phyloP scores from a whole-genome alignment of 495 filamentous ascomycete species.

The Talaromyces nanjingensis region DNA sequence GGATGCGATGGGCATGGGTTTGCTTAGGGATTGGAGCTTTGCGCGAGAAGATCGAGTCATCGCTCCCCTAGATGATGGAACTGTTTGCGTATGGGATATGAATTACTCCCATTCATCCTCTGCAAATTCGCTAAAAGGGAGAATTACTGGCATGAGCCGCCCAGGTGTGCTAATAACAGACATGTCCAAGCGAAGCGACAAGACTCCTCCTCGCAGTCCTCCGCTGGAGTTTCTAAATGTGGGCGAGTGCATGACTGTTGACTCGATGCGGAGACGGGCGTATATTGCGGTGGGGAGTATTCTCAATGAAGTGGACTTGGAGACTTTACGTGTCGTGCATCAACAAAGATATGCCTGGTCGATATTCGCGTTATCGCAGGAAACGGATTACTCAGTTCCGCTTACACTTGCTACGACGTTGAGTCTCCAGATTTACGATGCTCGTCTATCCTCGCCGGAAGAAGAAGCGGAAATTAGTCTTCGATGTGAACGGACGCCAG shows the following conservation, averaged over 20 bases:
- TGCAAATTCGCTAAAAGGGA: conserved; percentile 45
- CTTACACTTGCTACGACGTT: conserved; percentile 80
- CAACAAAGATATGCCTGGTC: conserved; percentile 73
- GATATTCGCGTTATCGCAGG: conserved; percentile 76
- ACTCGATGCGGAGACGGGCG: conserved; percentile 60
- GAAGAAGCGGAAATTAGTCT: conserved; percentile 36
- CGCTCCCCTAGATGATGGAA: conserved; percentile 78
- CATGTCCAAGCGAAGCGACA: conserved; percentile 36
- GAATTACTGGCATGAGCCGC: conserved; percentile 55
- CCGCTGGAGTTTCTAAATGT: conserved; percentile 58
- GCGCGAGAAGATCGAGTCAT: conserved; percentile 52
- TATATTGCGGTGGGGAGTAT: conserved; percentile 72
- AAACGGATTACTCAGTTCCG: conserved; percentile 59
- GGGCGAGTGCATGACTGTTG: conserved; percentile 77
- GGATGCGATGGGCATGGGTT: conserved; percentile 54
- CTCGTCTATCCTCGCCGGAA: conserved; percentile 42
- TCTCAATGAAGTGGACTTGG: conserved; percentile 78
- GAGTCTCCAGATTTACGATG: conserved; percentile 80
- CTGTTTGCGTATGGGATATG: conserved; percentile 82
- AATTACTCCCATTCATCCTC: conserved; percentile 44
- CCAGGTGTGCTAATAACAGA: conserved; percentile 55
- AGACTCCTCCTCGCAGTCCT: conserved; percentile 30
- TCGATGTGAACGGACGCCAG: conserved; percentile 30
- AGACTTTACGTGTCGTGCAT: conserved; percentile 63
- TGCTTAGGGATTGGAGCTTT: conserved; percentile 46